These are phyloP conservation scores for Collybia nuda DNA, from an alignment of 768 basidiomycete genomes.

Conservation along the genomic window DNA sequence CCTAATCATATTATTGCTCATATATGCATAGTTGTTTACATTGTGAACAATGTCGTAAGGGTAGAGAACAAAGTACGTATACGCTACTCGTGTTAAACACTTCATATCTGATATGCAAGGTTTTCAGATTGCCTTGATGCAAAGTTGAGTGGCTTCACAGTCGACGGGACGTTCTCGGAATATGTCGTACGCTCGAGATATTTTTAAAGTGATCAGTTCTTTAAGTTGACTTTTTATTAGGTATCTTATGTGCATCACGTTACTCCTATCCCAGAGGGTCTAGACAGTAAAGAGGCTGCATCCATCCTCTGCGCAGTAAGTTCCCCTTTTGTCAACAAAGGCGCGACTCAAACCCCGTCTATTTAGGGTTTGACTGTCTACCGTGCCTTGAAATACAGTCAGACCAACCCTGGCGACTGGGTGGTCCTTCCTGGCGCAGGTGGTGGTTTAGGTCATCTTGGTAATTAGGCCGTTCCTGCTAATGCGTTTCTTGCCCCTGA, in stretches of 20 bases:
- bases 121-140: constrained; percentile 56
- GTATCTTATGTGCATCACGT: constrained; percentile 73
- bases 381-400: constrained; percentile 76
- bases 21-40: constrained; percentile 44
- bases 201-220: constrained; percentile 2
- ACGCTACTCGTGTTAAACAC: background rate
- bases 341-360: constrained; percentile 9
- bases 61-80: constrained; percentile 72
- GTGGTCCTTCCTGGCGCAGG: constrained; percentile 78
- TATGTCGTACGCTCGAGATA: constrained; percentile 45
- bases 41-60: constrained; percentile 76
- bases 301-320: constrained; percentile 77
- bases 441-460: constrained; percentile 82
- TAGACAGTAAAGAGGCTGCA: constrained; percentile 67
- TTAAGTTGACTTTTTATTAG: constrained; percentile 19
- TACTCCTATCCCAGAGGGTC: constrained; percentile 73
- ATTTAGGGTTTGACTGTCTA: constrained; percentile 79
- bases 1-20: too few species aligned
- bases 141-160: constrained; percentile 66
- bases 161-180: constrained; percentile 77
- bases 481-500: background rate
- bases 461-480: constrained; percentile 23
- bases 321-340: background rate
- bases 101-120: background rate
- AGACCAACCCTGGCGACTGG: constrained; percentile 69